Base-by-base conservation (phyloP, 73 alveolate genomes). In the Effrenium voratum region DNA sequence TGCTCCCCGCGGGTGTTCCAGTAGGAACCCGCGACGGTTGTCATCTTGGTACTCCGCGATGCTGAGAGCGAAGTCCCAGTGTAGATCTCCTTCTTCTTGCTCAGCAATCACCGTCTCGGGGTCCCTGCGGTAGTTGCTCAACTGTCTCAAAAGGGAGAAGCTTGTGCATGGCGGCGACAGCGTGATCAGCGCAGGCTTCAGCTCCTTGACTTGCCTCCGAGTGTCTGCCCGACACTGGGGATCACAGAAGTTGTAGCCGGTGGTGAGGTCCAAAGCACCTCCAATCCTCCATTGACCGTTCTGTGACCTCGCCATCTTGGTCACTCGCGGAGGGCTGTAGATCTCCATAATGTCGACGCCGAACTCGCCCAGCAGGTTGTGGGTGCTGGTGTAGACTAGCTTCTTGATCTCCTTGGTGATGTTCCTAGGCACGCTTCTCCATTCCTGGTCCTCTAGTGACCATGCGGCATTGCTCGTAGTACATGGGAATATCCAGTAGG, bases 281-380 rank as follows among this genome's bases (percentile, higher is more conserved):
- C 81, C 81, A 36, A 79, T 45, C n/a, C 28, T 6, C 1, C 90
- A 63, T 2, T 30, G 10, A 19, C 38, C 49, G 8, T 83, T 70
- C 0, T 24, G 83, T 2, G 19, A 15, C 40, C 22, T n/a, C 3
- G 94, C 72, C 10, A 4, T 73, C 28, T 38, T 12, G 5, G 94
- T 60, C 12, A 86, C 24, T 24, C 83, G 46, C 1, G 94, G 80
- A 6, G 94, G 70, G 6, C 57, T 5, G 70, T 59, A 60, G 70
- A 79, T 45, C 44, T 79, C 90, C 13, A 63, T 66, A 15, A 79
- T 66, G n/a, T n/a, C n/a, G n/a, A n/a, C n/a, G n/a, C n/a, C n/a
- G n/a, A n/a, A n/a, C 3, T 79, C 46, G 45, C 45, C 90, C 63
- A 79, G 45, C 45, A 24, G 45, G 90, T 45, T 79, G 8, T n/a